A percentile compares a stretch with the other conserved stretches of the same genome.
These are phyloP conservation scores for Aspergillus novoparasiticus DNA, from an alignment of 2,329 filamentous ascomycete species.

Conservation along the genomic window DNA sequence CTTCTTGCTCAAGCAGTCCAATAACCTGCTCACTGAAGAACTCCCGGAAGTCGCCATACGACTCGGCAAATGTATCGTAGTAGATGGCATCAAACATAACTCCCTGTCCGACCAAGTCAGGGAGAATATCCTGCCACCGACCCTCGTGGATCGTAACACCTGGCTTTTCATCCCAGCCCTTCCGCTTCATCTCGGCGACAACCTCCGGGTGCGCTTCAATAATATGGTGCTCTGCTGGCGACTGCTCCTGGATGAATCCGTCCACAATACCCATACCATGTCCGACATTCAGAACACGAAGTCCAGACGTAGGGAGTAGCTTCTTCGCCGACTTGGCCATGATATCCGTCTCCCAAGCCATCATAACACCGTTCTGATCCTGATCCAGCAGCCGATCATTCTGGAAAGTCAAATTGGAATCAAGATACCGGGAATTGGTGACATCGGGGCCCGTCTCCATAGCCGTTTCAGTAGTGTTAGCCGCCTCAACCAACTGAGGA, in stretches of 20 bases:
- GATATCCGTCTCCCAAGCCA: slow-evolving; percentile 87
- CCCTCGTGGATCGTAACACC: slow-evolving; percentile 67
- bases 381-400: slow-evolving; percentile 71
- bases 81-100: slow-evolving; percentile 85
- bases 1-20: slow-evolving; percentile 63
- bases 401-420: slow-evolving; percentile 66
- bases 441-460: slow-evolving; percentile 44
- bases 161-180: slow-evolving; percentile 68
- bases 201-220: slow-evolving; percentile 83
- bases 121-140: slow-evolving; percentile 79
- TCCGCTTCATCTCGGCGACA: slow-evolving; percentile 65
- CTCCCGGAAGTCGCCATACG: slow-evolving; percentile 78
- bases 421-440: slow-evolving; percentile 69
- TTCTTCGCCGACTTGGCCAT: slow-evolving; percentile 76
- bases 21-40: slow-evolving; percentile 91
- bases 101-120: slow-evolving; percentile 66
- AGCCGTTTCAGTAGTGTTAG: slow-evolving; percentile 10
- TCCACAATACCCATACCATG: slow-evolving; percentile 93
- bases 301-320: slow-evolving; percentile 62
- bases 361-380: slow-evolving; percentile 85
- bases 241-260: slow-evolving; percentile 68
- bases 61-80: slow-evolving; percentile 97
- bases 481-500: slow-evolving; percentile 29
- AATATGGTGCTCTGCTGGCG: slow-evolving; percentile 75
- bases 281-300: slow-evolving; percentile 79